Percentiles rank a stretch among this genome's conserved stretches.
phyloP scores from a whole-genome alignment of 1,284 basidiomycete genomes.

The Phlebopus sp. region DNA sequence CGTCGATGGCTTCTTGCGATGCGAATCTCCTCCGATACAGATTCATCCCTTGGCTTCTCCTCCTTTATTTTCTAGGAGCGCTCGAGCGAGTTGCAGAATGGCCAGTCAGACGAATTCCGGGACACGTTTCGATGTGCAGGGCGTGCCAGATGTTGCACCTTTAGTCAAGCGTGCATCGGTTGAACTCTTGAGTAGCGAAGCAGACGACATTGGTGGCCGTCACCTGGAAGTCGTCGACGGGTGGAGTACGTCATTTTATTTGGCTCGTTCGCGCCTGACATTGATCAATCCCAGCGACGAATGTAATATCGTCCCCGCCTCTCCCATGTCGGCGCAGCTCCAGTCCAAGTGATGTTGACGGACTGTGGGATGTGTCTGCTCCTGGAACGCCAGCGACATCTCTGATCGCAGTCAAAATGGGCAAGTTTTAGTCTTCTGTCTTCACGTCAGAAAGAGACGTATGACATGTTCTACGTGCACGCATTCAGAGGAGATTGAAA shows the following conservation, averaged over 20 bases:
- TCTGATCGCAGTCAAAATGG: conserved; percentile 43
- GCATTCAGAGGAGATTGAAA: conserved; percentile 28
- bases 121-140: conserved; percentile 5
- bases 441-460: background rate
- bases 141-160: conserved; percentile 17
- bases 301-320: conserved; percentile 32
- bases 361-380: conserved; percentile 44
- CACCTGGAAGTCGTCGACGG: conserved; percentile 57
- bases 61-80: conserved; percentile 47
- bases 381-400: conserved; percentile 30
- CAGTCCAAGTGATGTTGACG: conserved; percentile 39
- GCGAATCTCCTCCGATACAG: conserved; percentile 32
- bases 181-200: conserved; percentile 30
- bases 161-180: conserved; percentile 18
- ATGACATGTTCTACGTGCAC: conserved; percentile 7
- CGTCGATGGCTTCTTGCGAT: conserved; percentile 32
- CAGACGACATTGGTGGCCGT: conserved; percentile 41
- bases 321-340: conserved; percentile 35
- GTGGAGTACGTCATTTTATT: conserved; percentile 52
- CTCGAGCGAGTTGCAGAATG: conserved; percentile 1
- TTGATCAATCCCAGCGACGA: conserved; percentile 15
- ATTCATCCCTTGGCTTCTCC: conserved; percentile 32
- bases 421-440: conserved; percentile 23
- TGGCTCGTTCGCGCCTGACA: background rate
- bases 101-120: background rate